Percentiles rank a stretch among this genome's conserved stretches.
Conservation (phyloP, 805 yeast genomes). For the Kluyveromyces nonfermentans region DNA sequence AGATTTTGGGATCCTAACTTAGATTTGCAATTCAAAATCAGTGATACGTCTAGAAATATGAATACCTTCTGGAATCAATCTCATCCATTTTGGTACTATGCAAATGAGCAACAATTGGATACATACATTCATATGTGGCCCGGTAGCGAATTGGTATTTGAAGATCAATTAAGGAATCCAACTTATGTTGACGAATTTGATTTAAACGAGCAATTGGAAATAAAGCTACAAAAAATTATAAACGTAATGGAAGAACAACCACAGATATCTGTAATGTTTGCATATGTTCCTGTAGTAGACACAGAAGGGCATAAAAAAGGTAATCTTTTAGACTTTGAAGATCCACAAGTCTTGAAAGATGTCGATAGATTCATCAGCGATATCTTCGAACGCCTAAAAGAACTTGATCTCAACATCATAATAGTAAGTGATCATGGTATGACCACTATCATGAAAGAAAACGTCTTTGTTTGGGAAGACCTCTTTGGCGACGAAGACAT, state of each 20-base stretch:
- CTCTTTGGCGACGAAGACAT: constrained; percentile 38
- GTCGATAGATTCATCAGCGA: constrained; percentile 59
- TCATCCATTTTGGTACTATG: constrained; percentile 72
- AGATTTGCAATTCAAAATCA: constrained; percentile 39
- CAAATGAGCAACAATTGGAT: constrained; percentile 21
- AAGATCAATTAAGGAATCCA: constrained; percentile 30
- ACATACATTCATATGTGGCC: constrained; percentile 87
- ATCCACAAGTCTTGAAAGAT: constrained; percentile 28
- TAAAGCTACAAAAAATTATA: constrained; percentile 66
- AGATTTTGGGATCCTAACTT: constrained; percentile 40
- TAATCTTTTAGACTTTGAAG: constrained; percentile 47
- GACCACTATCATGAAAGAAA: constrained; percentile 56
- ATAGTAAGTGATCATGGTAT: constrained; percentile 89
- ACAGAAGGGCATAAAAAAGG: constrained; percentile 70
- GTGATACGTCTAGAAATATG: not conserved
- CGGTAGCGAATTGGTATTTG: constrained; percentile 60
- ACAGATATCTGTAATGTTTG: constrained; percentile 51
- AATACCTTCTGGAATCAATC: constrained; percentile 32
- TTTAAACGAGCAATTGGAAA: constrained; percentile 47
- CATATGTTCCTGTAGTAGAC: constrained; percentile 77
- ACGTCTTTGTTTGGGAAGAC: constrained; percentile 62
- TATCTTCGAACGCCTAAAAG: constrained; percentile 37
- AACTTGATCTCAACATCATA: constrained; percentile 61
- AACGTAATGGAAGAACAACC: constrained; percentile 43
- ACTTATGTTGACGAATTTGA: constrained; percentile 52